A percentile compares a stretch with the other conserved stretches of the same genome.
Conservation (phyloP, 306 rosid genomes). For the Hylodesmum podocarpum region DNA sequence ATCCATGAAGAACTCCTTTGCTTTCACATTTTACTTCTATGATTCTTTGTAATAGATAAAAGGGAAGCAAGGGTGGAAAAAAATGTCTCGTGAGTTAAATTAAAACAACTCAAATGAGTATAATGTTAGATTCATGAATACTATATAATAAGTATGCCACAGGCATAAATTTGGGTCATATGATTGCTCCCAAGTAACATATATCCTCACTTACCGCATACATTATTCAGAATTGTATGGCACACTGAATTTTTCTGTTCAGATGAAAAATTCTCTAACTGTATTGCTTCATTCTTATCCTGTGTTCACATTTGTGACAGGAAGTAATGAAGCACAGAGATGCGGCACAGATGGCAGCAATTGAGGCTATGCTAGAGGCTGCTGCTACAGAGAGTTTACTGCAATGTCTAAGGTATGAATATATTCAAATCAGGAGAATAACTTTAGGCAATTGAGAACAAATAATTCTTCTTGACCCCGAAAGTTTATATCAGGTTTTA, state of each 20-base stretch:
- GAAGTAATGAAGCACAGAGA: conserved; percentile 92
- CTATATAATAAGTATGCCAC: background rate
- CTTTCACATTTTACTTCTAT: conserved; percentile 18
- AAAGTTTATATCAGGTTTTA: background rate
- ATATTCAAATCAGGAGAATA: background rate
- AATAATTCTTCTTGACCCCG: conserved; percentile 4
- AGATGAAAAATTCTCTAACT: conserved; percentile 6
- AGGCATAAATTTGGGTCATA: conserved; percentile 9
- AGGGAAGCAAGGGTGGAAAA: background rate
- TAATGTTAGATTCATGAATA: background rate
- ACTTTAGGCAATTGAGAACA: background rate
- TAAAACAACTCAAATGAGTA: background rate
- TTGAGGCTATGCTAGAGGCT: conserved; percentile 95
- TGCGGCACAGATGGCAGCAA: conserved; percentile 85
- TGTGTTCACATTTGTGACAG: conserved; percentile 44
- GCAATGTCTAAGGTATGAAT: conserved; percentile 78
- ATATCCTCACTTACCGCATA: background rate
- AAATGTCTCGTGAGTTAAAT: background rate
- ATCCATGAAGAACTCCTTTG: conserved; percentile 17
- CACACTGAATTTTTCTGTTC: conserved; percentile 15
- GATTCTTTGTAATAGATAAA: background rate
- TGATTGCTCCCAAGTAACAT: background rate
- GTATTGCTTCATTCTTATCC: conserved; percentile 16
- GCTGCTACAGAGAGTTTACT: conserved; percentile 83
- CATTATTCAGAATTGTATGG: conserved; percentile 3